These are phyloP conservation scores for Sporothrix brasiliensis DNA, from an alignment of 2,329 filamentous ascomycete species.

Conservation along the genomic window DNA sequence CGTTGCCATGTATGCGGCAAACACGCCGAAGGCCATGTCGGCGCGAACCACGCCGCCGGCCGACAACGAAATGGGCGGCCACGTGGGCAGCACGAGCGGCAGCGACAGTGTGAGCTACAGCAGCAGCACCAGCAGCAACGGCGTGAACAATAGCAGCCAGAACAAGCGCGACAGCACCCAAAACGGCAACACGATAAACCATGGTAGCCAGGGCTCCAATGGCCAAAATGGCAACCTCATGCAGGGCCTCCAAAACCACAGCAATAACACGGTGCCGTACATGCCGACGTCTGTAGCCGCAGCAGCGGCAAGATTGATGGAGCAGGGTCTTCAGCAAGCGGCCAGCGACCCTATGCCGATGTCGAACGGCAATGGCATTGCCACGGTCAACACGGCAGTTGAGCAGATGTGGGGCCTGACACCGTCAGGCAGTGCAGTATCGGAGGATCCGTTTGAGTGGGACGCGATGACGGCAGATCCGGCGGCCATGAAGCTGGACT, in stretches of 20 bases:
- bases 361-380: conserved; percentile 43
- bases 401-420: conserved; percentile 49
- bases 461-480: conserved; percentile 49
- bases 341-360: conserved; percentile 35
- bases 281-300: conserved; percentile 21
- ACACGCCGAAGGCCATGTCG: conserved; percentile 36
- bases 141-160: conserved; percentile 3
- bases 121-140: conserved; percentile 19
- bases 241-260: neutral
- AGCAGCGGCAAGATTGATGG: conserved; percentile 17
- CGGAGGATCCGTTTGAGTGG: conserved; percentile 57
- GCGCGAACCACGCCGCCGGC: conserved; percentile 56
- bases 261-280: conserved; percentile 13
- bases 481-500: conserved; percentile 55
- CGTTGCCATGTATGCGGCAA: conserved; percentile 32
- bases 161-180: conserved; percentile 9
- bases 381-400: conserved; percentile 44
- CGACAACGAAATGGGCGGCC: conserved; percentile 41
- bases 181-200: conserved; percentile 21
- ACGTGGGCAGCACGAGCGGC: conserved; percentile 29
- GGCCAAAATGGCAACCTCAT: neutral
- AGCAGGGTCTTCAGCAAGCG: neutral
- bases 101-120: conserved; percentile 8
- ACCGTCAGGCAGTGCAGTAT: conserved; percentile 50
- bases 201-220: neutral